These are phyloP conservation scores for Alternaria ethzedia DNA, from an alignment of 2,329 filamentous ascomycete species.

Conservation along the genomic window DNA sequence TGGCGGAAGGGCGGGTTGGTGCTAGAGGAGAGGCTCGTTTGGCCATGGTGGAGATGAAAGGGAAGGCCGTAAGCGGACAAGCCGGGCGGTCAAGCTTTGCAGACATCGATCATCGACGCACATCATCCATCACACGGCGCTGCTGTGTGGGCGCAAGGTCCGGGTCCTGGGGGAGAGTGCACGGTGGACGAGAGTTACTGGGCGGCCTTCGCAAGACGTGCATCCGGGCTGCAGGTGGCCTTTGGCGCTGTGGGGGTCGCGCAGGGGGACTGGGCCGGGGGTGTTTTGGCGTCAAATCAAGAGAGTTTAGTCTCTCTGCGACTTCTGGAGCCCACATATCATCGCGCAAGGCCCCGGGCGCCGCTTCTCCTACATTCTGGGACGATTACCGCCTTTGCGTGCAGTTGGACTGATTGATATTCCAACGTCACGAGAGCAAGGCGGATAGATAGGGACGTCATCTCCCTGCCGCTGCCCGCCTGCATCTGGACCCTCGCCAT, in stretches of 20 bases:
- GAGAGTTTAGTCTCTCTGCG: conserved; percentile 11
- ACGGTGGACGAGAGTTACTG: not conserved
- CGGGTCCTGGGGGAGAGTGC: conserved; percentile 2
- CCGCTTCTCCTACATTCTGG: not conserved
- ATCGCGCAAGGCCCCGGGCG: conserved; percentile 8
- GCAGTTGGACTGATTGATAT: not conserved
- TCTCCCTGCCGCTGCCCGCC: conserved; percentile 2
- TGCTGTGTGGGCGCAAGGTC: conserved; percentile 5
- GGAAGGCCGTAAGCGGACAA: not conserved
- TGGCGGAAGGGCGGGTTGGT: not conserved
- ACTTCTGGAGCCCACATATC: conserved; percentile 20
- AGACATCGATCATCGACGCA: conserved; percentile 13
- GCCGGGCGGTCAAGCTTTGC: conserved; percentile 11
- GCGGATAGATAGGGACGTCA: conserved; percentile 10
- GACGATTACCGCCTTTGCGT: not conserved
- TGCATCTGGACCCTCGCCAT: not conserved
- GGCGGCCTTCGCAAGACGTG: conserved; percentile 14
- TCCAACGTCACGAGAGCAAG: not conserved
- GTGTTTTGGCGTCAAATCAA: conserved; percentile 12
- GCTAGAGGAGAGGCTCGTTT: not conserved
- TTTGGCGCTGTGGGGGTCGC: conserved; percentile 25
- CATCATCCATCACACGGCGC: conserved; percentile 11
- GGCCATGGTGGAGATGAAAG: not conserved
- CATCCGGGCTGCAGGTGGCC: conserved; percentile 32
- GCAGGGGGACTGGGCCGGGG: conserved; percentile 20